Evolutionary conservation across 495 filamentous ascomycete genomes (phyloP).

Genomic region (Talaromyces thailandensis): DNA sequence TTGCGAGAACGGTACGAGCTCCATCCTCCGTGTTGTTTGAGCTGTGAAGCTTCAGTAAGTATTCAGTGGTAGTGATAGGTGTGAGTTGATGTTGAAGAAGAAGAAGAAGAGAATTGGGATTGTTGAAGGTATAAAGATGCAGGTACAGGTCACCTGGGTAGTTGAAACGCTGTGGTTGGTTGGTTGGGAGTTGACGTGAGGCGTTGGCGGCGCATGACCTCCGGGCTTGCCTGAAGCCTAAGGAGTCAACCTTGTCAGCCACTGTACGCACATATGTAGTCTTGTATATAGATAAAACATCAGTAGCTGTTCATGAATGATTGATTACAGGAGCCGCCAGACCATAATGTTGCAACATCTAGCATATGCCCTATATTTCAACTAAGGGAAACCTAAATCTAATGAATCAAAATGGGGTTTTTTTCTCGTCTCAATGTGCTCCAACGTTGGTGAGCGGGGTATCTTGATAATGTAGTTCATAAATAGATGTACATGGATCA

Average conservation of each 20-base stretch:
- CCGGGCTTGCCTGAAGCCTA: neutral
- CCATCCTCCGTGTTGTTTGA: neutral
- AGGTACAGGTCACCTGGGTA: slow-evolving; percentile 1
- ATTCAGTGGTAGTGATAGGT: neutral
- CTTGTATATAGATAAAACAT: neutral
- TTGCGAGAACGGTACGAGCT: slow-evolving; percentile 11
- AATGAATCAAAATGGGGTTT: neutral
- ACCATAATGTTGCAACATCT: neutral
- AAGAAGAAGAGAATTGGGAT: neutral
- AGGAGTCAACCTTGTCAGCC: neutral
- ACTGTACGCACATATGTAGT: neutral
- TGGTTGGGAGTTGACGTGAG: neutral
- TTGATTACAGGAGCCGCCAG: neutral
- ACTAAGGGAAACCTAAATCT: neutral
- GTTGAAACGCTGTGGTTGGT: neutral
- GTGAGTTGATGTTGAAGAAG: neutral
- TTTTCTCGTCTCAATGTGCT: neutral
- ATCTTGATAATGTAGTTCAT: slow-evolving; percentile 8
- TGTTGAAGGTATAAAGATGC: neutral
- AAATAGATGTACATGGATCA: slow-evolving; percentile 3
- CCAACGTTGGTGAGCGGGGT: slow-evolving; percentile 8
- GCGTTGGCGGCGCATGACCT: slow-evolving; percentile 1
- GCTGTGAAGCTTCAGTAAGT: neutral
- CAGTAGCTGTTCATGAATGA: neutral
- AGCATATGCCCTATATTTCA: neutral